Evolutionary conservation across 2,329 filamentous ascomycete species (phyloP), one percentile per base, ranked within the genome.

Genomic region (Botryosphaeria dothidea): DNA sequence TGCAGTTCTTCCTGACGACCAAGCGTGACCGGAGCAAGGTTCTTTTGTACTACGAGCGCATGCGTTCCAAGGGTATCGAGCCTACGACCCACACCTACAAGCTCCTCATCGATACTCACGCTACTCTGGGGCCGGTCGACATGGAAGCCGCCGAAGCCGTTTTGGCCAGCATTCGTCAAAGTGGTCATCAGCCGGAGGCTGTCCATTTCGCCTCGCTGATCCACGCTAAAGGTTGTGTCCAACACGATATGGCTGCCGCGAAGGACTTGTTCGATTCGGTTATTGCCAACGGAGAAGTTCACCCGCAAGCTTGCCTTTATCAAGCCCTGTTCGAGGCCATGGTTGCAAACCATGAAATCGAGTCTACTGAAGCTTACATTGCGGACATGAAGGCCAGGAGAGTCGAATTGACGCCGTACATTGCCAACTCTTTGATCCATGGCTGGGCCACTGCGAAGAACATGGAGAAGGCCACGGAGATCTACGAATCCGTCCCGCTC

Each of bases 1-100:
- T 99, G 88, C 95, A 99, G 77, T 98, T 97, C 82, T 99, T 98
- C 86, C 84, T 98, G 70, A 96, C 92, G 65, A 98, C 94, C 64
- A 98, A 98, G 86, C 92, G 93, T 62, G 94, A 99, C 78, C 94
- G 95, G 81, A 82, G 85, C 77, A 98, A 98, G 87, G 94, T 97
- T 4, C 85, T 99, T 25, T 85, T 89, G 34, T 99, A 98, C 84
- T 98, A 96, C 75, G 90, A 96, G 78, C 92, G 94, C 68, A 98
- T 99, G 95, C 88, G 90, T 76, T 85, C 87, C 23, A 92, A 90
- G 81, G 88, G 89, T 65, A 99, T 99, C 74, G 84, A 91, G 66
- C 94, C 95, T 1, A 98, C 95, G 0, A 91, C 92, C 67, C 95
- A 99, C 80, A 99, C 95, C 1, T 97, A 93, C 85, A 99, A 99